Evolutionary conservation across 768 basidiomycete genomes (phyloP), one percentile per base, ranked within the genome.

Genomic region (Xerocomellus intermedius): DNA sequence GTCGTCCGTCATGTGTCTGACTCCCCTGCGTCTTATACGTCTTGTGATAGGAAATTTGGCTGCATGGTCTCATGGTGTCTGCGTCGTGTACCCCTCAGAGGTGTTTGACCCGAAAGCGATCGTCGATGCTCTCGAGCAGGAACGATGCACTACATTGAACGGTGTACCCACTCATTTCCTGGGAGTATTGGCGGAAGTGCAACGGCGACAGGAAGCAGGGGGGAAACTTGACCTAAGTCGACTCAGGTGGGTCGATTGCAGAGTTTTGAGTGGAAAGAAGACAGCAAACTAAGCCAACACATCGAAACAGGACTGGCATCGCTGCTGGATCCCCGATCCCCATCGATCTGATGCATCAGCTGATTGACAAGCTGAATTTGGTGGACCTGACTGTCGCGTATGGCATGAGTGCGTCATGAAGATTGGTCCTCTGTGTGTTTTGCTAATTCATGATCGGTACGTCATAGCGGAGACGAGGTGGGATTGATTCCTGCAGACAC

Each of bases 101-200:
- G 74, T 76, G 2, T 92, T 79, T 64, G 73, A 88, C 59, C 83
- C 91, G 0, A 68, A 70, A 32, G 76, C 83, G 1, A 85, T 90
- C 46, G 85, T 93, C 9, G 84, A 90, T 50, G 80, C 90, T 0
- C 69, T 92, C n/a, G 68, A 78, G 8, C 75, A 75, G 17, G 90
- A 92, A 59, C 76, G 73, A 54, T 92, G 90, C 49, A 91, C 89
- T 0, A 87, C 86, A 0, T 72, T 94, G 50, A 91, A 93, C 59
- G 91, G 91, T 8, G 91, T 93, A 6, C 91, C 91, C 0, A 93
- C 91, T 0, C 91, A 93, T 66, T 92, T 92, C 68, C 75, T 90
- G 1, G 90, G 85, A 6, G 82, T 92, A 1, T 72, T 92, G 24
- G 68, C 78, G 0, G 89, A 91, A 66, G 77, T 91, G 9, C 79